Conservation (phyloP, 768 basidiomycete species). For the Leccinum variicolor region DNA sequence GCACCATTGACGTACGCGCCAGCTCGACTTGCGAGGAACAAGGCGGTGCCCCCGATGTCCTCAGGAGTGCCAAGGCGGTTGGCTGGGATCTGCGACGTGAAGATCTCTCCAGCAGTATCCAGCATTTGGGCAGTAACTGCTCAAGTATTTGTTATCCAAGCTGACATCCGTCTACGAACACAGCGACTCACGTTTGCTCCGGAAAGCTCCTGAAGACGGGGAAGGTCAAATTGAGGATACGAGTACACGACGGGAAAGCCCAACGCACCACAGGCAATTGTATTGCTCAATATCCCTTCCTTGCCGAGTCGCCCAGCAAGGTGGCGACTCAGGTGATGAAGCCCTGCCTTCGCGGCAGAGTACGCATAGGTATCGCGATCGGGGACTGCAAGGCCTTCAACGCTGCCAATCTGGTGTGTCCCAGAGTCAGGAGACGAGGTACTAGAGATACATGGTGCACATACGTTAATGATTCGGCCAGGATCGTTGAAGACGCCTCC, state of each 20-base stretch:
- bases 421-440: not conserved
- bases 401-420: constrained; percentile 50
- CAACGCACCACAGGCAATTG: constrained; percentile 54
- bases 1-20: constrained; percentile 64
- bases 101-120: constrained; percentile 39
- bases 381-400: constrained; percentile 54
- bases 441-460: constrained; percentile 9
- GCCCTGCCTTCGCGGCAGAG: constrained; percentile 58
- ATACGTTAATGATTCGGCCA: constrained; percentile 59
- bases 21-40: constrained; percentile 60
- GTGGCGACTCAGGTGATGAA: constrained; percentile 57
- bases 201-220: constrained; percentile 32
- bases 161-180: not conserved
- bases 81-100: constrained; percentile 45
- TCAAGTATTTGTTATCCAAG: not conserved
- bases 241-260: not conserved
- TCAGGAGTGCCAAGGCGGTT: constrained; percentile 57
- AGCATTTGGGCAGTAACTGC: constrained; percentile 57
- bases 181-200: constrained; percentile 37
- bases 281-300: constrained; percentile 59
- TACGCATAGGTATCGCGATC: constrained; percentile 63
- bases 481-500: constrained; percentile 41
- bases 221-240: not conserved
- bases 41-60: constrained; percentile 59
- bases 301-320: constrained; percentile 54